phyloP scores from a whole-genome alignment of 1,284 basidiomycete species.

The Cutaneotrichosporon cutaneum region DNA sequence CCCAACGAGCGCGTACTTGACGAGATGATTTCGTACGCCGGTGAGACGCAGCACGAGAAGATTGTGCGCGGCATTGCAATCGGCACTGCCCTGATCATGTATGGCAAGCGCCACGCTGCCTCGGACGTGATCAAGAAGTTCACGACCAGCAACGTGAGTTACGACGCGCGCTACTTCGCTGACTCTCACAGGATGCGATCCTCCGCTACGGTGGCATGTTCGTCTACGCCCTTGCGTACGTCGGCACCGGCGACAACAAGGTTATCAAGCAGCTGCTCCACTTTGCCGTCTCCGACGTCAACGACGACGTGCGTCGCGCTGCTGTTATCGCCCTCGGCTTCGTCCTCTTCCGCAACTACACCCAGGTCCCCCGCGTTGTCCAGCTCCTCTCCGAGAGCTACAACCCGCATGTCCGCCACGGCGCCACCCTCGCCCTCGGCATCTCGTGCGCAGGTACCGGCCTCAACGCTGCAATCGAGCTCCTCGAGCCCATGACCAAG shows the following conservation, averaged over 20 bases:
- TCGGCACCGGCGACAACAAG: slow-evolving; percentile 88
- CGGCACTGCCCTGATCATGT: slow-evolving; percentile 85
- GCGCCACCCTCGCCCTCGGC: slow-evolving; percentile 84
- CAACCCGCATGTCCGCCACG: slow-evolving; percentile 96
- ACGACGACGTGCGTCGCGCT: slow-evolving; percentile 89
- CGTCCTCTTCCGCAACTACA: slow-evolving; percentile 90
- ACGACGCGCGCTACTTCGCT: slow-evolving; percentile 6
- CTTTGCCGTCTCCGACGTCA: slow-evolving; percentile 94
- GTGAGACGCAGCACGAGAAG: slow-evolving; percentile 96
- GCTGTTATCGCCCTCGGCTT: slow-evolving; percentile 93
- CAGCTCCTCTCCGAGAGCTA: slow-evolving; percentile 95
- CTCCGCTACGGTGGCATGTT: slow-evolving; percentile 94
- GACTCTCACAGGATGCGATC: slow-evolving; percentile 72
- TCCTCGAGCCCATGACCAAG: slow-evolving; percentile 93
- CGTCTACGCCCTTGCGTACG: slow-evolving; percentile 89
- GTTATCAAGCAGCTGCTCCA: slow-evolving; percentile 87
- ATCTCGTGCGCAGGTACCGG: slow-evolving; percentile 97
- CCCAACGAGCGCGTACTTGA: slow-evolving; percentile 72
- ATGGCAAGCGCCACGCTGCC: slow-evolving; percentile 85
- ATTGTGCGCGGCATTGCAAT: slow-evolving; percentile 92
- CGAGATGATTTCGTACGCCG: slow-evolving; percentile 91
- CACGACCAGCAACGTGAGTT: slow-evolving; percentile 75
- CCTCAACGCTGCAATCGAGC: slow-evolving; percentile 87
- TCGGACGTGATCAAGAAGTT: slow-evolving; percentile 72
- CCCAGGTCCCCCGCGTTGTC: slow-evolving; percentile 89